These are phyloP conservation scores for Cercophora newfieldiana DNA, from an alignment of 495 filamentous ascomycete species.

Conservation along the genomic window DNA sequence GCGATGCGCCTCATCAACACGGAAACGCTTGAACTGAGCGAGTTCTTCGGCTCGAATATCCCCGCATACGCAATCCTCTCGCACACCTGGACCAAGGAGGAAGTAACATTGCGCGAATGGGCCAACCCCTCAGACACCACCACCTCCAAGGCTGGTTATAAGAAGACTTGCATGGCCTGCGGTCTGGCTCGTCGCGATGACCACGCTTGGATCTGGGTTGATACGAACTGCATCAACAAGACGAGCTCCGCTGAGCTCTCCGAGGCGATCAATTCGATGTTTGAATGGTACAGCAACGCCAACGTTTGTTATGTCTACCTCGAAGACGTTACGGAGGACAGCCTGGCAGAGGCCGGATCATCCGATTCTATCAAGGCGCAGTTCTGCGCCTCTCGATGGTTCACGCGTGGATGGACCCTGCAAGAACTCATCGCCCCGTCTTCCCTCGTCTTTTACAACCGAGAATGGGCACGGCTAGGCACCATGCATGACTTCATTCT, in stretches of 20 bases:
- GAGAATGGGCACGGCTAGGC: slow-evolving; percentile 26
- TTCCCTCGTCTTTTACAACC: slow-evolving; percentile 26
- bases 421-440: slow-evolving; percentile 37
- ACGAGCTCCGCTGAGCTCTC: too few species aligned
- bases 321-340: not conserved
- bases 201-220: not conserved
- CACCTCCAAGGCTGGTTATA: not conserved
- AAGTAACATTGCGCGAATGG: not conserved
- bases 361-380: not conserved
- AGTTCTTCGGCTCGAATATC: not conserved
- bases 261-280: too few species aligned
- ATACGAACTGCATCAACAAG: not conserved
- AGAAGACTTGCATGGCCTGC: not conserved
- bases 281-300: not conserved
- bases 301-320: not conserved
- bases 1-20: not conserved
- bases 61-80: not conserved
- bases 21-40: not conserved
- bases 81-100: not conserved
- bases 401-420: slow-evolving; percentile 42
- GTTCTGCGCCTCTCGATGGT: slow-evolving; percentile 33
- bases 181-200: not conserved
- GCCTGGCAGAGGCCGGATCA: not conserved
- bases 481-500: slow-evolving; percentile 15
- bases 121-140: not conserved